Evolutionary conservation across 371 early-diverging fungal genomes (phyloP).

Genomic region (Apophysomyces trapeziformis): DNA sequence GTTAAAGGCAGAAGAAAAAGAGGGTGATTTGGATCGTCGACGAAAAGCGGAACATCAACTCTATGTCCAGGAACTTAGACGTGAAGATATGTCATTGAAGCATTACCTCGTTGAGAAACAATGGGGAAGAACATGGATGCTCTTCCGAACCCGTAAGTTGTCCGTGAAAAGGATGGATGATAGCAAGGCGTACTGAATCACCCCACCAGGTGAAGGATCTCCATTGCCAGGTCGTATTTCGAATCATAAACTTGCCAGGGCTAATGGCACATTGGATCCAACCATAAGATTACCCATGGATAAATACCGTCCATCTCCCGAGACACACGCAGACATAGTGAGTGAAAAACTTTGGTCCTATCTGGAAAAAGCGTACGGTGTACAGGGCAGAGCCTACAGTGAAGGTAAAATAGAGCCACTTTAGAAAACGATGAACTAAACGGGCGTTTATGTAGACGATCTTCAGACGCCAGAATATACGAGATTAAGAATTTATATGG

Average conservation of each 20-base stretch:
- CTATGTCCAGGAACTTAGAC: conserved; percentile 49
- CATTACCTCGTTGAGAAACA: conserved; percentile 47
- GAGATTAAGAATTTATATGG: conserved; percentile 43
- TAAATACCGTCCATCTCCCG: conserved; percentile 50
- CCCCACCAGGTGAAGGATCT: conserved; percentile 42
- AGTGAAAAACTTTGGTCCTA: conserved; percentile 47
- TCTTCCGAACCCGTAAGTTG: conserved; percentile 52
- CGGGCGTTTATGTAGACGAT: conserved; percentile 29
- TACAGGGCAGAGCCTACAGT: conserved; percentile 44
- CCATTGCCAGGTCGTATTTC: conserved; percentile 41
- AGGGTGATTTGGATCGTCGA: conserved; percentile 39
- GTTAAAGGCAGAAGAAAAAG: conserved; percentile 26
- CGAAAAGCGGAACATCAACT: conserved; percentile 47
- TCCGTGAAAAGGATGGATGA: neutral
- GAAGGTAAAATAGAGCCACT: conserved; percentile 34
- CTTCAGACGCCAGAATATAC: conserved; percentile 47
- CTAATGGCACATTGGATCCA: conserved; percentile 44
- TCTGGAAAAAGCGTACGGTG: conserved; percentile 42
- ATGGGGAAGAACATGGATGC: conserved; percentile 52
- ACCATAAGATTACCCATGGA: conserved; percentile 47
- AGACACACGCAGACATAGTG: conserved; percentile 52
- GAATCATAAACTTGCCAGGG: conserved; percentile 40
- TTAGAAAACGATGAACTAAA: conserved; percentile 1
- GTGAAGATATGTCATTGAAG: conserved; percentile 46
- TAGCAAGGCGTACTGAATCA: neutral